Percentiles rank a stretch among this genome's conserved stretches.
These are phyloP conservation scores for Sclerotinia glacialis DNA, from an alignment of 2,329 filamentous ascomycete species.

Conservation along the genomic window DNA sequence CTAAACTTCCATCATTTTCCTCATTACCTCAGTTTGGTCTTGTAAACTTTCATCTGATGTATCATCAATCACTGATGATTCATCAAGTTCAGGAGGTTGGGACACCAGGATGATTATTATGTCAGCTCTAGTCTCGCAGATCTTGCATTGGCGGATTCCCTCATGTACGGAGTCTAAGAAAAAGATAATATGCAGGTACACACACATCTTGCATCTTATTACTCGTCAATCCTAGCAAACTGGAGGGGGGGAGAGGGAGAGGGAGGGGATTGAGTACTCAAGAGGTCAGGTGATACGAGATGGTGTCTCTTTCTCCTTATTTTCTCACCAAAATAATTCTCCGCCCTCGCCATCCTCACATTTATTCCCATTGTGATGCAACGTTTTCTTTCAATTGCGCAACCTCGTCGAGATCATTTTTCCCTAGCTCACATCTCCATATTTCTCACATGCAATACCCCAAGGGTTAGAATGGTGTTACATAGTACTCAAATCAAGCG, in stretches of 20 bases:
- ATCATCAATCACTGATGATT: no score
- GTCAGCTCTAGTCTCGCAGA: slow-evolving; percentile 2
- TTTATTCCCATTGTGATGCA: not conserved
- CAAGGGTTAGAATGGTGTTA: not conserved
- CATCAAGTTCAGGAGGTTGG: slow-evolving; percentile 6
- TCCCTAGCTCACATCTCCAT: slow-evolving; percentile 2
- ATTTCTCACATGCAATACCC: not conserved
- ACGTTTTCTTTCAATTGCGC: slow-evolving; percentile 6
- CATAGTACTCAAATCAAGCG: slow-evolving; percentile 6
- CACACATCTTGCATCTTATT: not conserved
- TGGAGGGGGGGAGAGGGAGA: no score
- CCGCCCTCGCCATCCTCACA: slow-evolving; percentile 2
- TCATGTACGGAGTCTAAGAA: not conserved
- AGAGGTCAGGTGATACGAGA: slow-evolving; percentile 8
- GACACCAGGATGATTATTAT: no score
- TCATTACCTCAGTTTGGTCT: no score
- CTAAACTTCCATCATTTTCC: no score
- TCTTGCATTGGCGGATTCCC: slow-evolving; percentile 7
- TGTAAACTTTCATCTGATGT: slow-evolving; percentile 1
- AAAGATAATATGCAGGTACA: slow-evolving; percentile 3
- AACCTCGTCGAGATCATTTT: slow-evolving; percentile 6
- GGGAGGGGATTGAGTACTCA: no score
- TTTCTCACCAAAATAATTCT: not conserved
- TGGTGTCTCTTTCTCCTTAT: not conserved
- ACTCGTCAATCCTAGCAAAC: slow-evolving; percentile 1